Evolutionary conservation across 257 asterid genomes (phyloP).

Genomic region (Ilex aquifolium): DNA sequence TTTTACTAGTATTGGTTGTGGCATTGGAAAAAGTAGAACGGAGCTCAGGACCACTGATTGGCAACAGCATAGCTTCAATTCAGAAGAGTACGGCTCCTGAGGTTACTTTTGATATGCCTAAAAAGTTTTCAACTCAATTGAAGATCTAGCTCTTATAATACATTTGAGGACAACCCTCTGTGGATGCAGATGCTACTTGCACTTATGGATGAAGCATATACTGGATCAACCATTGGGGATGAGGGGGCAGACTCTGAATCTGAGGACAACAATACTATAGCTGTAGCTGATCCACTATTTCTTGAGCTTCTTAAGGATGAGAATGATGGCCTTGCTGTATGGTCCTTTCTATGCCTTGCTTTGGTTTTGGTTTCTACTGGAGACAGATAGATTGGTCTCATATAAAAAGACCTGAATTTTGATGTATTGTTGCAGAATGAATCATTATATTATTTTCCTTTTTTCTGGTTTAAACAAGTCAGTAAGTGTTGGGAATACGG

Average conservation of each 20-base stretch:
- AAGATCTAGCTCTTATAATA: constrained; percentile 8
- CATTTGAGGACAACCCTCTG: constrained; percentile 16
- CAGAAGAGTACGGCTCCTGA: constrained; percentile 95
- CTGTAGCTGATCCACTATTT: constrained; percentile 73
- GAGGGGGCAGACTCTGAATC: constrained; percentile 94
- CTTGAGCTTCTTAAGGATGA: constrained; percentile 98
- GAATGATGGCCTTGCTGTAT: constrained; percentile 92
- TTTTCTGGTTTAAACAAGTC: constrained; percentile 1
- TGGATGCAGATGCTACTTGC: constrained; percentile 77
- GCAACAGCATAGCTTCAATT: constrained; percentile 87
- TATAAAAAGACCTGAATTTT: no score
- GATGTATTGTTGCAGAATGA: neutral
- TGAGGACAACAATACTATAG: constrained; percentile 71
- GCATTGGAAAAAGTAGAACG: constrained; percentile 86
- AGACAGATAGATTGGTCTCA: no score
- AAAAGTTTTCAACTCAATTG: neutral
- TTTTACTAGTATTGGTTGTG: constrained; percentile 70
- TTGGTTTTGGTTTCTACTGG: neutral
- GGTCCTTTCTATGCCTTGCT: constrained; percentile 32
- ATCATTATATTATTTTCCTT: constrained; percentile 8
- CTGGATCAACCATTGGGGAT: constrained; percentile 91
- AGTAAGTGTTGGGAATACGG: neutral
- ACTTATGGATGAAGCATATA: constrained; percentile 98
- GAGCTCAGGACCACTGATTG: constrained; percentile 86
- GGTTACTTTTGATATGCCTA: constrained; percentile 40